A percentile compares a stretch with the other conserved stretches of the same genome.
Conservation (phyloP, 768 basidiomycete genomes). For the Boletus rubroflammeus region DNA sequence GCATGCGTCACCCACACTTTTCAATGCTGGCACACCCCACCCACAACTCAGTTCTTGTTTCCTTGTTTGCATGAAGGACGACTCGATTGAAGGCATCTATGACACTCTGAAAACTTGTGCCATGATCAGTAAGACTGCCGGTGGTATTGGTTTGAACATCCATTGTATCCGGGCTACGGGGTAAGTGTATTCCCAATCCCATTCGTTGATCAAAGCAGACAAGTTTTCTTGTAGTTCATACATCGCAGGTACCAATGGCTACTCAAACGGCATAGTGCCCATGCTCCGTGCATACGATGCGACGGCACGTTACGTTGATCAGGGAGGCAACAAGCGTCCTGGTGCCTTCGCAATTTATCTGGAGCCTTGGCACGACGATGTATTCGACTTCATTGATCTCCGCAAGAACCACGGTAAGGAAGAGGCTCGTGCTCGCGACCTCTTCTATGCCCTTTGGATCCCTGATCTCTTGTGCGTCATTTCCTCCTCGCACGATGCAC, state of each 20-base stretch:
- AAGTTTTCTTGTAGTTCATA: constrained; percentile 62
- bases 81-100: constrained; percentile 98
- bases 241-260: constrained; percentile 98
- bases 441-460: constrained; percentile 99
- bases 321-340: constrained; percentile 98
- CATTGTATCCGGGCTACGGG: constrained; percentile 96
- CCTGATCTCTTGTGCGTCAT: constrained; percentile 85
- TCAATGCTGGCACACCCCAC: constrained; percentile 96
- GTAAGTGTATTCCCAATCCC: constrained; percentile 39
- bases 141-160: constrained; percentile 94
- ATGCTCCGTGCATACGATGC: constrained; percentile 99
- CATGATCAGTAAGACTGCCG: constrained; percentile 99
- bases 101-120: constrained; percentile 98
- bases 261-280: constrained; percentile 98
- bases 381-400: constrained; percentile 96
- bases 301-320: constrained; percentile 97
- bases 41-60: constrained; percentile 97
- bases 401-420: constrained; percentile 99
- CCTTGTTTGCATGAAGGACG: constrained; percentile 97
- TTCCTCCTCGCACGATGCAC: neutral
- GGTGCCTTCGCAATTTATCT: constrained; percentile 98
- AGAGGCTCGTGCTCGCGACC: constrained; percentile 91
- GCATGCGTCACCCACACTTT: constrained; percentile 95
- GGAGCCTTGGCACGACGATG: constrained; percentile 97
- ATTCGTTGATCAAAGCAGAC: neutral